These are phyloP conservation scores for Nitzschia sp. DNA, from an alignment of 108 stramenopile species.

Conservation along the genomic window DNA sequence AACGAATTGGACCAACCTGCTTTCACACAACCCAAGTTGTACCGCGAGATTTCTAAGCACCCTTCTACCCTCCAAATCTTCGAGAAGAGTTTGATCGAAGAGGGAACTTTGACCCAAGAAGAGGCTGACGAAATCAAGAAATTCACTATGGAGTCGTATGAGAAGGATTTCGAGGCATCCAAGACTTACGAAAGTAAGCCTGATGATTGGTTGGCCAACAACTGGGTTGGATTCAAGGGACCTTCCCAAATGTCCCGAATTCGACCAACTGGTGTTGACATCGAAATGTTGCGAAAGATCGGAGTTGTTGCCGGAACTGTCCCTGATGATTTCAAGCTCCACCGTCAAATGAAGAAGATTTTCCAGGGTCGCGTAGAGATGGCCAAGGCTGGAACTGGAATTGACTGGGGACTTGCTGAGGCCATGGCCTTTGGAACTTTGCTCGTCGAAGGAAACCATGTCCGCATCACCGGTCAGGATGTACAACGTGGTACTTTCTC, in stretches of 20 bases:
- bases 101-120: constrained; percentile 81
- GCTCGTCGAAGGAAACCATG: constrained; percentile 96
- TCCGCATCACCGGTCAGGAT: constrained; percentile 98
- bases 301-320: constrained; percentile 80
- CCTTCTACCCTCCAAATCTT: constrained; percentile 88
- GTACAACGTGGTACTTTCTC: constrained; percentile 96
- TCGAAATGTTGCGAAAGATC: constrained; percentile 75
- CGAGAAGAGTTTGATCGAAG: constrained; percentile 74
- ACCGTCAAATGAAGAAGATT: constrained; percentile 92
- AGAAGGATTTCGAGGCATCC: constrained; percentile 85
- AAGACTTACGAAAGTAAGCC: constrained; percentile 84
- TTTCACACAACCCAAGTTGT: constrained; percentile 97
- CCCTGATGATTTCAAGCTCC: constrained; percentile 89
- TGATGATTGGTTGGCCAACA: constrained; percentile 90
- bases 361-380: constrained; percentile 80
- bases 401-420: constrained; percentile 99
- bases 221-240: constrained; percentile 93
- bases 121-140: constrained; percentile 82
- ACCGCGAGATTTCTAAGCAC: constrained; percentile 86
- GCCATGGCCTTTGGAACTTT: constrained; percentile 97
- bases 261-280: constrained; percentile 91
- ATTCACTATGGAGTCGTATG: constrained; percentile 80
- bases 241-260: constrained; percentile 86
- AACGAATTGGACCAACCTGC: constrained; percentile 99
- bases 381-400: constrained; percentile 83